Percentiles rank a stretch among this genome's conserved stretches.
Evolutionary conservation across 2,329 filamentous ascomycete genomes (phyloP).

Genomic region (Emergomyces africanus): DNA sequence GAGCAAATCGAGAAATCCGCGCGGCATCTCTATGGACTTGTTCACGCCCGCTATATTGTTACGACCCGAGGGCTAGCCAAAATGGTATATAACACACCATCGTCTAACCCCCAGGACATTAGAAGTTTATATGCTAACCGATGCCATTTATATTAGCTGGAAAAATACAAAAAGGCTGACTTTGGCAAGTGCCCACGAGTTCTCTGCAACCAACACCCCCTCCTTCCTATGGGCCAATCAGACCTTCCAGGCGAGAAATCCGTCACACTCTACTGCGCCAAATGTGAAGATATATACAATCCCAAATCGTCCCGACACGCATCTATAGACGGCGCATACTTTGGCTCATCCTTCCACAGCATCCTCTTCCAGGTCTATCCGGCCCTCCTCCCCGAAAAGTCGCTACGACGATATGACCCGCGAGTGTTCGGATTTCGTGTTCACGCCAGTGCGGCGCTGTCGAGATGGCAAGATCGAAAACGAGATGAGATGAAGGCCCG

Average conservation of each 20-base stretch:
- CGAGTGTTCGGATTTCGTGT: constrained; percentile 93
- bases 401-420: constrained; percentile 71
- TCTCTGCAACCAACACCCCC: constrained; percentile 81
- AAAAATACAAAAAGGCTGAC: constrained; percentile 97
- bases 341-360: constrained; percentile 96
- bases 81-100: constrained; percentile 54
- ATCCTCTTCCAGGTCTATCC: constrained; percentile 99
- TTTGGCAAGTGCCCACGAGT: constrained; percentile 98
- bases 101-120: neutral
- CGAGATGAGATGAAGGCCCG: constrained; percentile 72
- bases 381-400: constrained; percentile 75
- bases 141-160: constrained; percentile 52
- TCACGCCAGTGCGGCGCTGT: constrained; percentile 73
- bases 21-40: constrained; percentile 85
- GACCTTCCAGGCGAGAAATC: constrained; percentile 78
- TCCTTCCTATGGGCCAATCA: constrained; percentile 88
- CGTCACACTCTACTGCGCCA: constrained; percentile 93
- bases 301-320: constrained; percentile 95
- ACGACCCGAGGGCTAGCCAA: constrained; percentile 88
- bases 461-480: constrained; percentile 78
- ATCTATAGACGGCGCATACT: constrained; percentile 93
- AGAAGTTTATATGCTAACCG: neutral
- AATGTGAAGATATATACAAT: constrained; percentile 98
- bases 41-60: constrained; percentile 93
- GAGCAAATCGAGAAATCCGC: constrained; percentile 98